Base-by-base conservation (phyloP, 192 early-diverging fungal species). In the Chytriomyces hyalinus region DNA sequence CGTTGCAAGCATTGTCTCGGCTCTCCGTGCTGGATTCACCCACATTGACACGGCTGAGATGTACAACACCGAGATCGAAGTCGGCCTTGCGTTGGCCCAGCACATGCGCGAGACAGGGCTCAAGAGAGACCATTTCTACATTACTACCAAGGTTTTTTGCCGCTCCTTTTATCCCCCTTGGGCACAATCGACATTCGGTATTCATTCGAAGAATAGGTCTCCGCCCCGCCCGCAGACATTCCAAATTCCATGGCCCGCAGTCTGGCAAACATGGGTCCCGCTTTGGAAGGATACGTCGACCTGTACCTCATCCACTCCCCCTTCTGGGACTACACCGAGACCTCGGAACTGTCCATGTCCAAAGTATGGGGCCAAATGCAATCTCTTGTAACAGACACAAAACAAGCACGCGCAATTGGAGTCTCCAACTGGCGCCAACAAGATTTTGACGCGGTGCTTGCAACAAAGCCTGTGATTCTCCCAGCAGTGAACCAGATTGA, bases 261-360 rank as follows among this genome's bases (percentile, higher is more conserved):
- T 6, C 84, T 95, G 11, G 79, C 87, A 50, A 85, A 89, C 73
- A 84, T 96, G 10, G 86, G 88, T 45, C 73, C 92, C n/a, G 84
- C 91, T 28, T 60, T 69, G 6, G 69, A 61, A 44, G 77, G 77
- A 8, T 95, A 96, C 76, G 75, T 96, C 24, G 94, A 96, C 70
- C 68, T 94, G 53, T 92, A 94, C 73, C 80, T 96, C 67, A 89
- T 95, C 76, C 94, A 96, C 82, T 91, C 88, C 86, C 94, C 94
- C 0, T 82, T 90, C 44, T 73, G 69, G 28, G 79, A 81, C 59
- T 65, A 76, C 49, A 50, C 15, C 13, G 45, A 67, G 2, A 15
- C 43, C 6, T 49, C 44, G 4, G 26, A 48, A 6, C n/a, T 53
- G 6, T 80, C 90, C 53, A 85, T 94, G 51, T 84, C 87, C 70